Conservation (phyloP, 371 early-diverging fungal species). For the Conidiobolus incongruus region DNA sequence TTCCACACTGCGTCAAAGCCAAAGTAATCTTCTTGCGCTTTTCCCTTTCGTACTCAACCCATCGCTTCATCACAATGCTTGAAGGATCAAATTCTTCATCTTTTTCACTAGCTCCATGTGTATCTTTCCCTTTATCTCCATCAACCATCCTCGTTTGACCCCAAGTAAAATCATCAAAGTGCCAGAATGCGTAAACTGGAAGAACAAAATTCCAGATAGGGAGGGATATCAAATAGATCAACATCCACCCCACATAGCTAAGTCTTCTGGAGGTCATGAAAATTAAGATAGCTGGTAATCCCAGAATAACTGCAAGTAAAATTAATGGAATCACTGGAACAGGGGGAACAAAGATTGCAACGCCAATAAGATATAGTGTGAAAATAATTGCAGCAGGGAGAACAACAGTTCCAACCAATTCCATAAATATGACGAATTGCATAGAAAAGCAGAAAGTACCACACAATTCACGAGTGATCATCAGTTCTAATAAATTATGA, state of each 20-base stretch:
- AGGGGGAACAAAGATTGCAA: constrained; percentile 1
- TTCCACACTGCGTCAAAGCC: neutral
- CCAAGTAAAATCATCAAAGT: constrained; percentile 93
- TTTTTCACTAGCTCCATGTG: constrained; percentile 17
- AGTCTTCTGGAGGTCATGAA: constrained; percentile 60
- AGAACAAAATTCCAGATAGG: constrained; percentile 93
- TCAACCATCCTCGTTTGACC: constrained; percentile 82
- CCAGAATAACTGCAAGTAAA: constrained; percentile 33
- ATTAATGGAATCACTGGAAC: constrained; percentile 24
- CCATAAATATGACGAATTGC: constrained; percentile 68
- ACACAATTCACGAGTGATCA: constrained; percentile 62
- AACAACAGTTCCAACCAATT: constrained; percentile 60
- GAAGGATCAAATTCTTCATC: constrained; percentile 34
- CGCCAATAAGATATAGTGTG: constrained; percentile 13
- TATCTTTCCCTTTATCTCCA: constrained; percentile 14
- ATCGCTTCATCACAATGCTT: constrained; percentile 33
- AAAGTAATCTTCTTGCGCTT: constrained; percentile 5
- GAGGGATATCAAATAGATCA: constrained; percentile 40
- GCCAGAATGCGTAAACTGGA: constrained; percentile 89
- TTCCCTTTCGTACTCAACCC: constrained; percentile 33
- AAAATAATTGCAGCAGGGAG: constrained; percentile 60
- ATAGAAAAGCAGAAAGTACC: constrained; percentile 72
- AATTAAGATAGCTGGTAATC: constrained; percentile 69
- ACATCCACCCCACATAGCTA: constrained; percentile 60
- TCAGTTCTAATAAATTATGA: constrained; percentile 79